Evolutionary conservation across 179 eudicot species (phyloP), one percentile per base, ranked within the genome.

Genomic region (Spinacia oleracea): DNA sequence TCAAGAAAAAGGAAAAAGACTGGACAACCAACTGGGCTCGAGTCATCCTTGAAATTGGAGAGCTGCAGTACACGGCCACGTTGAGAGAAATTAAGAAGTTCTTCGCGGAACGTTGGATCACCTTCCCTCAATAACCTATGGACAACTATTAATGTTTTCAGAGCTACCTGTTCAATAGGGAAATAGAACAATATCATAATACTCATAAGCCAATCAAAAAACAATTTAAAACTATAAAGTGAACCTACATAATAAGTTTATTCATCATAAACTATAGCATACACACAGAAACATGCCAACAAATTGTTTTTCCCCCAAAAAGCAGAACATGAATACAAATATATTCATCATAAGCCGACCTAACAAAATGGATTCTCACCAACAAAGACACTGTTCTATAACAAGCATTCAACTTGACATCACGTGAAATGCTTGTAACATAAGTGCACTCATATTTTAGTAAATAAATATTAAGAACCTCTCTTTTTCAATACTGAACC

Each of bases 101-200:
- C 98, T 77, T 93, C 98, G 82, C 92, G 88, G 69, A 93, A 93
- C 38, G 97, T 92, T 64, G 98, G 98, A 87, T 93, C 98, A 75
- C 98, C 97, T 78, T 93, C 98, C 84, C 98, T 86, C 81, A 93
- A 76, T 23, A 91, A 58, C 78, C 95, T 85, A 75, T 93, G 98
- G 60, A 93, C 84, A 73, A 93, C 98, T 81, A 93, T 87, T 73
- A 93, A 78, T 18, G 98, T 92, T 84, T 93, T 93, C 84, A 93
- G 77, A 35, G 98, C 98, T 83, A 93, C 98, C 98, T 93, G 89
- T 81, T 58, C 63, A 83, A 40, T 23, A 80, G 45, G 35, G 15
- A 14, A 10, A 38, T 73, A 53, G 29, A 55, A 11, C 32, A 60
- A 55, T 3, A 76, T 76, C 38, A 76, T 67, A 50, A 71, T 43